Conservation (phyloP, 2,329 filamentous ascomycete species). For the Aspergillus hortae region DNA sequence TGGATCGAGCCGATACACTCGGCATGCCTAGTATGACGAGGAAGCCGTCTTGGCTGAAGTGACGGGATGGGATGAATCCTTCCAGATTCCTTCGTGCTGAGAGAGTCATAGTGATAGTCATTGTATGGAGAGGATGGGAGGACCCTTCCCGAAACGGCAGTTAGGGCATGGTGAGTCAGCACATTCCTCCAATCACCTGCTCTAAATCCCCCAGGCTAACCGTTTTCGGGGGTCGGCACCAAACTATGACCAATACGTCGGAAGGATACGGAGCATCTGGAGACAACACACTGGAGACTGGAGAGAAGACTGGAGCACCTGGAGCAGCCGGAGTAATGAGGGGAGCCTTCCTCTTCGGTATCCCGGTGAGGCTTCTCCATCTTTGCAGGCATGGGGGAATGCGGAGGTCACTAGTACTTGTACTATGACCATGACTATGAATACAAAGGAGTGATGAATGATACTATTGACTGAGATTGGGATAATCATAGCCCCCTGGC, state of each 20-base stretch:
- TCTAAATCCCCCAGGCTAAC: not conserved
- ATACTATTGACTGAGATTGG: no score
- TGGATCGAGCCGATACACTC: not conserved
- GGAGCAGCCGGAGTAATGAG: not conserved
- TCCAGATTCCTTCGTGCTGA: no score
- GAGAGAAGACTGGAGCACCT: slow-evolving; percentile 5
- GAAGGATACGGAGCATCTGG: slow-evolving; percentile 6
- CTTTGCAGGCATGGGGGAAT: slow-evolving; percentile 3
- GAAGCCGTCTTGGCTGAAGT: slow-evolving; percentile 1
- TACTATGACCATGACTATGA: no score
- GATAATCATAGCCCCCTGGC: no score
- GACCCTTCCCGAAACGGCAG: not conserved
- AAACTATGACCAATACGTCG: slow-evolving; percentile 1
- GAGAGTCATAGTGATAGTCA: no score
- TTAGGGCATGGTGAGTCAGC: not conserved
- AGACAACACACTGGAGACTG: slow-evolving; percentile 4
- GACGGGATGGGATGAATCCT: not conserved
- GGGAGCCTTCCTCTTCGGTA: slow-evolving; percentile 10
- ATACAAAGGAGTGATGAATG: no score
- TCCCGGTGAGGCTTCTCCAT: slow-evolving; percentile 11
- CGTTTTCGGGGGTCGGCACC: slow-evolving; percentile 7
- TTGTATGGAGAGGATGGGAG: no score
- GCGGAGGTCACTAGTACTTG: no score
- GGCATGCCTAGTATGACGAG: slow-evolving; percentile 1
- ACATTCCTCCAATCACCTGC: not conserved